Percentiles rank a stretch among this genome's conserved stretches.
Conservation (phyloP, 495 filamentous ascomycete genomes). For the Daldinia concentrica region DNA sequence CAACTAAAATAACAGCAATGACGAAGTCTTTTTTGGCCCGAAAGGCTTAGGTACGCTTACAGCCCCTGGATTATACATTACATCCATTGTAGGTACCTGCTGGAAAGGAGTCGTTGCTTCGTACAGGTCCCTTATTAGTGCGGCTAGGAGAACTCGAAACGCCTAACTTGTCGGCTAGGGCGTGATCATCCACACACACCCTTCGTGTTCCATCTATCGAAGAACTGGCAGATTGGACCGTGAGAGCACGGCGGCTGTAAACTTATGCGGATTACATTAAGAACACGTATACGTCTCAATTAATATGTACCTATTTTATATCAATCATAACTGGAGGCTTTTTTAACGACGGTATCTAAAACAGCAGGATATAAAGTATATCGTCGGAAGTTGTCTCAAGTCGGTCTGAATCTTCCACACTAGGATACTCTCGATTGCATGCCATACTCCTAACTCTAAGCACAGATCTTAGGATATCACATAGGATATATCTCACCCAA, state of each 20-base stretch:
- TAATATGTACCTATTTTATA: neutral
- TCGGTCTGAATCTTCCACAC: too few species aligned
- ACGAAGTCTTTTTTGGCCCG: conserved; percentile 24
- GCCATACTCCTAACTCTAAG: neutral
- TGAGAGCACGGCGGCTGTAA: conserved; percentile 3
- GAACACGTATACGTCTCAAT: conserved; percentile 11
- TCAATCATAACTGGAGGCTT: neutral
- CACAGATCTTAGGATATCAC: too few species aligned
- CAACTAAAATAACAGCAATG: conserved; percentile 10
- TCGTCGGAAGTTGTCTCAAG: neutral
- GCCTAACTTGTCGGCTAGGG: conserved; percentile 29
- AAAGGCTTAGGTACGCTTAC: conserved; percentile 4
- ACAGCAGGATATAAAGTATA: neutral
- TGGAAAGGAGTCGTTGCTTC: conserved; percentile 6
- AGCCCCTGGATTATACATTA: conserved; percentile 14
- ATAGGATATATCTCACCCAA: neutral
- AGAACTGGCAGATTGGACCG: neutral
- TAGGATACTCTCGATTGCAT: neutral
- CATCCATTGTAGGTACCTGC: neutral
- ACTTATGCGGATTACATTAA: conserved; percentile 16
- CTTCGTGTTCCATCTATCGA: conserved; percentile 7
- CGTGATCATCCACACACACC: conserved; percentile 29
- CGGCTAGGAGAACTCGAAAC: conserved; percentile 40
- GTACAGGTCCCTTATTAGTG: conserved; percentile 25
- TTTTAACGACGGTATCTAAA: neutral